phyloP scores from a whole-genome alignment of 2,329 filamentous ascomycete genomes.

The Trichoderma koningii region DNA sequence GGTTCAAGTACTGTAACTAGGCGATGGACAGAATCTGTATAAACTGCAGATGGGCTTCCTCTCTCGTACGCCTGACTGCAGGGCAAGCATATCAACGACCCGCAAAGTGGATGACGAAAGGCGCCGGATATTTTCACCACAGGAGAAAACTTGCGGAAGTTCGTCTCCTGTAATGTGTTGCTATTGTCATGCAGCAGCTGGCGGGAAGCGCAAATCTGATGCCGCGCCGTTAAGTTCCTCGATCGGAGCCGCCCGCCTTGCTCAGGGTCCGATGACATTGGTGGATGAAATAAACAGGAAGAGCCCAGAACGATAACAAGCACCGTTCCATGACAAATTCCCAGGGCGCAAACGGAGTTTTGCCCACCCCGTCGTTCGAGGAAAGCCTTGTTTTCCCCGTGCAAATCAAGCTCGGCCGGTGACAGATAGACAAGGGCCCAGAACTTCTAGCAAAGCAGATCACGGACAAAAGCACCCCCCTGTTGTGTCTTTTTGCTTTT shows the following conservation, averaged over 20 bases:
- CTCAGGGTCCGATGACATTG: background rate
- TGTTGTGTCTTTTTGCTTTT: no score
- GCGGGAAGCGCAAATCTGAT: background rate
- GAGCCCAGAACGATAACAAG: background rate
- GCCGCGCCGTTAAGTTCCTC: background rate
- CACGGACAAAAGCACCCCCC: no score
- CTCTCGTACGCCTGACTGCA: slow-evolving; percentile 1
- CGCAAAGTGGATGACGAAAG: background rate
- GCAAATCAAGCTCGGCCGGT: slow-evolving; percentile 15
- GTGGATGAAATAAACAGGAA: background rate
- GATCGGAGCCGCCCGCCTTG: background rate
- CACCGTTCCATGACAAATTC: background rate
- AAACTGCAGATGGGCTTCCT: background rate
- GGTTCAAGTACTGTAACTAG: no score
- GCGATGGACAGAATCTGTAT: no score
- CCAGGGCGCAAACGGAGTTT: background rate
- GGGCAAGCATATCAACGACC: background rate
- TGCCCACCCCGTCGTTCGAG: background rate
- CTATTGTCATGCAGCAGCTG: slow-evolving; percentile 14
- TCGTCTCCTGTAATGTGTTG: slow-evolving; percentile 10
- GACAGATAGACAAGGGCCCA: slow-evolving; percentile 3
- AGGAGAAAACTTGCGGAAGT: no score
- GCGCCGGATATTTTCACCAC: no score
- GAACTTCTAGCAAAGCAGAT: no score
- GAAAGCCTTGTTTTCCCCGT: background rate